phyloP scores from a whole-genome alignment of 2,329 filamentous ascomycete species.

The Diaporthe capsici region DNA sequence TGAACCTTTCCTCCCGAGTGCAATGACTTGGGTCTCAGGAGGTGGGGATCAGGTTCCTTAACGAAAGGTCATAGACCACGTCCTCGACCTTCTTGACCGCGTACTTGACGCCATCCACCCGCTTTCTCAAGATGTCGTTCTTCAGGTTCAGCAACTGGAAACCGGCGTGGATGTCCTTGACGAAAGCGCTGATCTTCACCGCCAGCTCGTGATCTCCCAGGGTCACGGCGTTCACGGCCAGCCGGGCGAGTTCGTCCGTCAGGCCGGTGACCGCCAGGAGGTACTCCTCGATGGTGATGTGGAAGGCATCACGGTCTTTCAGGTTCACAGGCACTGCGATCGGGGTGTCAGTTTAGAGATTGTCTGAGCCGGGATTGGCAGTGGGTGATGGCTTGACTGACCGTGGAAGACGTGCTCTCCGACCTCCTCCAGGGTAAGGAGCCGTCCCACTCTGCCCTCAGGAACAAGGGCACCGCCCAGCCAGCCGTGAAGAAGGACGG shows the following conservation, averaged over 20 bases:
- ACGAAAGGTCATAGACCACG: conserved; percentile 93
- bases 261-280: conserved; percentile 88
- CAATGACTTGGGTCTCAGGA: conserved; percentile 13
- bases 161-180: conserved; percentile 95
- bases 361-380: not conserved
- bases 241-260: conserved; percentile 89
- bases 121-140: conserved; percentile 90
- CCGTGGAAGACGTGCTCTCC: conserved; percentile 79
- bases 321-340: conserved; percentile 86
- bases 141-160: conserved; percentile 98
- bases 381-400: conserved; percentile 54
- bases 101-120: conserved; percentile 96
- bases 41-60: conserved; percentile 83
- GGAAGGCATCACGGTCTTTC: conserved; percentile 91
- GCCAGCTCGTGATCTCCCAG: conserved; percentile 89
- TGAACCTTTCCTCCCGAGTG: not conserved
- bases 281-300: conserved; percentile 97
- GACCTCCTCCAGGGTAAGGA: conserved; percentile 91
- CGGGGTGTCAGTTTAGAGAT: conserved; percentile 17
- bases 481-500: conserved; percentile 76
- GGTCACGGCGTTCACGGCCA: conserved; percentile 95
- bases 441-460: conserved; percentile 71
- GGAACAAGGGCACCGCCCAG: conserved; percentile 77
- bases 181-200: conserved; percentile 88
- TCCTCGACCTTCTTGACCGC: conserved; percentile 98